These are phyloP conservation scores for Linum tenue DNA, from an alignment of 345 rosid genomes.

Conservation along the genomic window DNA sequence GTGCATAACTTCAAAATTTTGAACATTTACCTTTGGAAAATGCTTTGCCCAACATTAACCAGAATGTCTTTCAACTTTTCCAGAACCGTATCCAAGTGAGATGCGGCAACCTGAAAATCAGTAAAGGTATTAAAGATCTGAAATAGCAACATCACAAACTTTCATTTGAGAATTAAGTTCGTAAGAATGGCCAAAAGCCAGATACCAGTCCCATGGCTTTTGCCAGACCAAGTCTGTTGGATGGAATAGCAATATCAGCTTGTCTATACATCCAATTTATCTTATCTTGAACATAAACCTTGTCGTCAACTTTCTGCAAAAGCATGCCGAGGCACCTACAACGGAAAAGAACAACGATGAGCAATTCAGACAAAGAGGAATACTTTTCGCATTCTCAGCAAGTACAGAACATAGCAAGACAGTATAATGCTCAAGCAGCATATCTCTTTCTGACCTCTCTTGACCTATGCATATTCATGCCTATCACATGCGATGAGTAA, in stretches of 20 bases:
- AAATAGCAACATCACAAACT: slow-evolving; percentile 5
- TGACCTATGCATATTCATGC: not conserved
- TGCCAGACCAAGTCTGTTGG: slow-evolving; percentile 93
- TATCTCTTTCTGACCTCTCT: not conserved
- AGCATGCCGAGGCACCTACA: slow-evolving; percentile 86
- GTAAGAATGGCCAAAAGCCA: slow-evolving; percentile 10
- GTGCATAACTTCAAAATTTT: slow-evolving; percentile 1
- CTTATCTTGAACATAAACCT: slow-evolving; percentile 68
- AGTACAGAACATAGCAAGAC: not conserved
- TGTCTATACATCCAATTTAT: slow-evolving; percentile 89
- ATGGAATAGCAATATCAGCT: slow-evolving; percentile 69
- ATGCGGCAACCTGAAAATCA: slow-evolving; percentile 80
- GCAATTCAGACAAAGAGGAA: not conserved
- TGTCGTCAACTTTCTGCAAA: slow-evolving; percentile 81
- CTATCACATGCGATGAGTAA: not conserved
- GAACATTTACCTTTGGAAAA: slow-evolving; percentile 61
- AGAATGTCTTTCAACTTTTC: slow-evolving; percentile 84
- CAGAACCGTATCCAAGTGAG: slow-evolving; percentile 87
- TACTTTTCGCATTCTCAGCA: not conserved
- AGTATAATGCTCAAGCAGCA: not conserved
- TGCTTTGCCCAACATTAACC: slow-evolving; percentile 70
- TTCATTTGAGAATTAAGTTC: not conserved
- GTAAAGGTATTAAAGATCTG: slow-evolving; percentile 15
- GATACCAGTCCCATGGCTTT: slow-evolving; percentile 97
- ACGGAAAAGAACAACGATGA: slow-evolving; percentile 14